Percentiles rank a stretch among this genome's conserved stretches.
Evolutionary conservation across 495 filamentous ascomycete genomes (phyloP).

Genomic region (Usnea hakonensis): DNA sequence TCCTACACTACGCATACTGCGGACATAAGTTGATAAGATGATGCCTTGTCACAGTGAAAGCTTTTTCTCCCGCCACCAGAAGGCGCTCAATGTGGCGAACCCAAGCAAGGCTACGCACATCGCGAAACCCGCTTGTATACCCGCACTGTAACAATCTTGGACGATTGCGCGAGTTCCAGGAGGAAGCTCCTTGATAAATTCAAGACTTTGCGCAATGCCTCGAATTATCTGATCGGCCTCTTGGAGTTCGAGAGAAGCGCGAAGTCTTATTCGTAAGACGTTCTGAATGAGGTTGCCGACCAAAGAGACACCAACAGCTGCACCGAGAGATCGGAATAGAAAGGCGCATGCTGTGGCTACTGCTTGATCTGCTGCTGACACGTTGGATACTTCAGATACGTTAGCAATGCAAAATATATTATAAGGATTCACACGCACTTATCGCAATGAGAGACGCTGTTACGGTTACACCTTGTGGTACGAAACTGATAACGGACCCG

Average conservation of each 20-base stretch:
- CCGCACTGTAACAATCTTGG: conserved; percentile 6
- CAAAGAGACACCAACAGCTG: conserved; percentile 16
- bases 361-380: conserved; percentile 16
- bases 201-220: conserved; percentile 6
- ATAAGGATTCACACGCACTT: not conserved
- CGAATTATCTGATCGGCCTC: conserved; percentile 11
- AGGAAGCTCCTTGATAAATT: conserved; percentile 13
- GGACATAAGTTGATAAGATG: not conserved
- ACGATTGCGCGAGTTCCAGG: conserved; percentile 4
- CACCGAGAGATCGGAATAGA: conserved; percentile 18
- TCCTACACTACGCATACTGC: too few relatives aligned
- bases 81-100: not conserved
- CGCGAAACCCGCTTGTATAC: conserved; percentile 14
- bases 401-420: not conserved
- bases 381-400: conserved; percentile 10
- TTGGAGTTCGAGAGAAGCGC: conserved; percentile 9
- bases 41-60: not conserved
- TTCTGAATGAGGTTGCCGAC: conserved; percentile 11
- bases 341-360: conserved; percentile 18
- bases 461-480: conserved; percentile 13
- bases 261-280: conserved; percentile 11
- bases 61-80: conserved; percentile 14
- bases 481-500: conserved; percentile 10
- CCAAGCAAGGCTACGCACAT: conserved; percentile 4
- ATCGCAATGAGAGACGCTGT: conserved; percentile 18